Evolutionary conservation across 2,329 filamentous ascomycete genomes (phyloP).

Genomic region (Chaetomium sp.): DNA sequence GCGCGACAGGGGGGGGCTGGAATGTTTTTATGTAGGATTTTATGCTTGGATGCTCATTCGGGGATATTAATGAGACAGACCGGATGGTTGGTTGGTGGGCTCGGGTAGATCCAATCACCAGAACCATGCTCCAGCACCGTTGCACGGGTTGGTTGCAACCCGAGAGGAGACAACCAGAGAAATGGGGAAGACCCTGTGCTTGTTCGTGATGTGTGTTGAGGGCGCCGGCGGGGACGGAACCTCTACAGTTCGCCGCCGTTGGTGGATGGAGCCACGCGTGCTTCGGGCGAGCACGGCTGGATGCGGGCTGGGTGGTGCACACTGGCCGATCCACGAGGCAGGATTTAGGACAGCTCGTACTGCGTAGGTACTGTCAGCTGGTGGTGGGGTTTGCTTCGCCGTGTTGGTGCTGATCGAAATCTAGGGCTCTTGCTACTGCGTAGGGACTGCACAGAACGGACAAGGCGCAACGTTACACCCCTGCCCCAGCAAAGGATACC

Average conservation of each 20-base stretch:
- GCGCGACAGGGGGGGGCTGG: background rate
- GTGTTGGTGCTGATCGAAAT: slow-evolving; percentile 23
- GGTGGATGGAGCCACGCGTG: background rate
- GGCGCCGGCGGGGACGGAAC: background rate
- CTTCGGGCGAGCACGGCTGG: background rate
- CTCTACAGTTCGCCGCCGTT: slow-evolving; percentile 2
- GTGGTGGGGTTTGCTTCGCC: slow-evolving; percentile 6
- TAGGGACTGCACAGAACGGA: background rate
- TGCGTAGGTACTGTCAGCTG: slow-evolving; percentile 5
- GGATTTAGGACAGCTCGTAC: slow-evolving; percentile 7
- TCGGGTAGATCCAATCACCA: slow-evolving; percentile 17
- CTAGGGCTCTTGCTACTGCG: slow-evolving; percentile 12
- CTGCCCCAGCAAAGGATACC: background rate
- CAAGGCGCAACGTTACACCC: slow-evolving; percentile 23
- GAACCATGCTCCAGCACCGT: slow-evolving; percentile 17
- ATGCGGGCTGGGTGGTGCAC: slow-evolving; percentile 1
- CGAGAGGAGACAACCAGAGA: slow-evolving; percentile 7
- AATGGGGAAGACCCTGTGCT: background rate
- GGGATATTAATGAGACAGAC: slow-evolving; percentile 20
- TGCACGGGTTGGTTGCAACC: slow-evolving; percentile 26
- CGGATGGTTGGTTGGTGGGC: slow-evolving; percentile 21
- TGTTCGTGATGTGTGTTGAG: slow-evolving; percentile 7
- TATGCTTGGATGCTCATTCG: slow-evolving; percentile 11
- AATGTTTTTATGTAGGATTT: slow-evolving; percentile 5
- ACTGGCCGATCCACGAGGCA: slow-evolving; percentile 17